Evolutionary conservation across 2,329 filamentous ascomycete genomes (phyloP).

Genomic region (Zymoseptoria brevis): DNA sequence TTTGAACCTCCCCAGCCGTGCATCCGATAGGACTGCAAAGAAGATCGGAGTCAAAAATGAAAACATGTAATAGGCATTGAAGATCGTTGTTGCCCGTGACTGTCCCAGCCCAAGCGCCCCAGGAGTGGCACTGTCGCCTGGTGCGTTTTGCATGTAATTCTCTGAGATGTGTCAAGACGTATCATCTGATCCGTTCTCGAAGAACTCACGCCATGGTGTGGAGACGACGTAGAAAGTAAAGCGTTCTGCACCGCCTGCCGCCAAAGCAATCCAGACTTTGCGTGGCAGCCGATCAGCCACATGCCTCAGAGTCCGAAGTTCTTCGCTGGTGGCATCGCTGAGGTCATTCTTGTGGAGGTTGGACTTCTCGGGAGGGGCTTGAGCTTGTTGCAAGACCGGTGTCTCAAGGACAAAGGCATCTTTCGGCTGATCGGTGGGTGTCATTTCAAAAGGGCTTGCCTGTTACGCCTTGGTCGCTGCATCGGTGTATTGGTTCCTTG

Average conservation of each 20-base stretch:
- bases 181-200: neutral
- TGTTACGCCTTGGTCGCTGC: too few species aligned
- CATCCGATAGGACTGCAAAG: slow-evolving; percentile 6
- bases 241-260: slow-evolving; percentile 5
- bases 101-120: slow-evolving; percentile 10
- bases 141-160: slow-evolving; percentile 10
- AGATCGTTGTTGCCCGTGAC: slow-evolving; percentile 8
- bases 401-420: too few species aligned
- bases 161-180: neutral
- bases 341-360: too few species aligned
- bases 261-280: too few species aligned
- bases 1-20: slow-evolving; percentile 3
- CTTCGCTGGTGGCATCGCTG: too few species aligned
- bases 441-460: too few species aligned
- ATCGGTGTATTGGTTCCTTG: too few species aligned
- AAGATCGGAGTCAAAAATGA: slow-evolving; percentile 7
- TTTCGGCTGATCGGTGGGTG: too few species aligned
- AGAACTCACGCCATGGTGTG: slow-evolving; percentile 8
- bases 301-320: too few species aligned
- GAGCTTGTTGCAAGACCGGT: too few species aligned
- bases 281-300: too few species aligned
- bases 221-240: slow-evolving; percentile 7
- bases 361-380: too few species aligned
- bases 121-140: neutral
- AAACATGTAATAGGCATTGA: slow-evolving; percentile 1